Percentiles rank a stretch among this genome's conserved stretches.
These are phyloP conservation scores for Penicillium brevicompactum DNA, from an alignment of 2,329 filamentous ascomycete species.

Conservation along the genomic window DNA sequence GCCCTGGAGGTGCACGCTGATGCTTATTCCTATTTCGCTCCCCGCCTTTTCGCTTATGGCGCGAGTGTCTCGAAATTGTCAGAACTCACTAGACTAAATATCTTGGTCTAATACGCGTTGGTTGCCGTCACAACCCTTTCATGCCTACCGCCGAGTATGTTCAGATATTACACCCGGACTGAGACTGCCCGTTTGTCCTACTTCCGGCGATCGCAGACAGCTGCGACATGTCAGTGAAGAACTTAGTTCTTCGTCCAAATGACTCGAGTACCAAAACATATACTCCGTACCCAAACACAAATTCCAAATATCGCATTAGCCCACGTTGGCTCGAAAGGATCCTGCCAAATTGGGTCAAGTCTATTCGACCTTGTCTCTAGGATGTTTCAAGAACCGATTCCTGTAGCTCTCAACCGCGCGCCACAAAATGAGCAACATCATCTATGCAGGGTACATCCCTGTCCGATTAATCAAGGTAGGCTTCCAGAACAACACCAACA, in stretches of 20 bases:
- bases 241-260: neutral
- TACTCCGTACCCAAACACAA: neutral
- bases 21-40: neutral
- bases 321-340: neutral
- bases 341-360: neutral
- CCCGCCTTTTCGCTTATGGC: neutral
- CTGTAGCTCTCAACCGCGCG: slow-evolving; percentile 1
- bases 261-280: neutral
- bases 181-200: slow-evolving; percentile 5
- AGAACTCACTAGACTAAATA: no score
- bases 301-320: neutral
- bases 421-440: neutral
- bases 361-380: neutral
- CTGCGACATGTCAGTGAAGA: neutral
- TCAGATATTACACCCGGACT: no score
- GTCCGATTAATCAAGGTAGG: neutral
- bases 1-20: neutral
- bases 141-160: no score
- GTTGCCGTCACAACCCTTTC: no score
- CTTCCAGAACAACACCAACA: neutral
- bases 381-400: slow-evolving; percentile 5
- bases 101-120: no score
- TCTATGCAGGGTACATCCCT: neutral
- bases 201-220: neutral
- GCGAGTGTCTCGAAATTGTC: no score